Evolutionary conservation across 176 grass and related monocot genomes (phyloP), one percentile per base, ranked within the genome.

Genomic region (Cenchrus purpureus): DNA sequence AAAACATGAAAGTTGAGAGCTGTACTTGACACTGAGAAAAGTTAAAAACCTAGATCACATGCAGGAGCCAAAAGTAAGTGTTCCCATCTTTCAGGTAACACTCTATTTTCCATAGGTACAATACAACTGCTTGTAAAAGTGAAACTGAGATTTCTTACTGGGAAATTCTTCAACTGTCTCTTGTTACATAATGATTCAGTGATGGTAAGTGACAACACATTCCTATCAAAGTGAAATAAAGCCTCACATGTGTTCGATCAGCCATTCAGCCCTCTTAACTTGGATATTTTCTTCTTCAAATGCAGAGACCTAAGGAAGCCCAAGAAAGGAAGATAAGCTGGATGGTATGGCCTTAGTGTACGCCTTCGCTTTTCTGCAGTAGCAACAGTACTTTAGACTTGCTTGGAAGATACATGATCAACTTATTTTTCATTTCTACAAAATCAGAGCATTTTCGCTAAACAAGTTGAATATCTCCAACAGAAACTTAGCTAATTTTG

Each of bases 351-450:
- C 48, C 61, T 62, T 74, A 57, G 43, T 86, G 79, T 93, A 22
- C 74, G 53, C 77, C 82, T 98, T 77, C 44, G 71, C 48, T 89
- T 93, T 73, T 84, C 95, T 98, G 87, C 64, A 92, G 91, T 77
- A 80, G 31, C 5, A 69, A 73, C 17, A 84, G 79, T 37, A n/a
- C 13, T 56, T 72, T 55, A 79, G 75, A 79, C n/a, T 72, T 6
- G 63, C 73, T 65, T 61, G 56, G 14, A 80, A 72, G 59, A 82
- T 40, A 76, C 51, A 71, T 71, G 76, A 20, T 29, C 20, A 70
- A 43, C 61, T 29, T 58, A 40, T 76, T 64, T 74, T 76, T 28
- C 0, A 0, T 40, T 67, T 63, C 71, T 65, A 54, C 49, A 54
- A 1, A 19, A 54, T 67, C 16, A 82, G 78, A 52, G 10, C 10